phyloP scores from a whole-genome alignment of 306 rosid species.

The Rosa lucieae region DNA sequence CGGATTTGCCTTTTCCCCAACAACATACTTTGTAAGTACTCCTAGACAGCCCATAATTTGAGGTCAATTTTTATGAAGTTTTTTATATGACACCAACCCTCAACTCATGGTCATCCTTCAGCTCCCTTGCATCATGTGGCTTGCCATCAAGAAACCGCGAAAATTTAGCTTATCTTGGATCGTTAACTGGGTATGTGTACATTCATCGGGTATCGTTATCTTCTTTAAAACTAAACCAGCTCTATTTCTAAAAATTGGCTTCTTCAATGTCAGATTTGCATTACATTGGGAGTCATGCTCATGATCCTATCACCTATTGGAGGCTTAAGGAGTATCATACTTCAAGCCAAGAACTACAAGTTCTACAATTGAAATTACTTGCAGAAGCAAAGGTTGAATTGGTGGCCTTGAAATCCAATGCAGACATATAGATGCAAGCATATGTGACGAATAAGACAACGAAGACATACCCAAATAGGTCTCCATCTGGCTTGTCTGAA shows the following conservation, averaged over 20 bases:
- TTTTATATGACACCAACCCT: not conserved
- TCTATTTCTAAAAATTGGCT: conserved; percentile 1
- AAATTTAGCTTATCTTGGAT: conserved; percentile 62
- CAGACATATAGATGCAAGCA: not conserved
- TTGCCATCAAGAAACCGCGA: conserved; percentile 56
- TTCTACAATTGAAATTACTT: conserved; percentile 33
- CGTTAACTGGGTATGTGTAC: conserved; percentile 63
- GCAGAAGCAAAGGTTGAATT: not conserved
- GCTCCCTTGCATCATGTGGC: conserved; percentile 87
- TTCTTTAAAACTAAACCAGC: not conserved
- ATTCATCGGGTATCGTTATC: not conserved
- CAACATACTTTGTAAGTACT: conserved; percentile 67
- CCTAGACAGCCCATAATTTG: not conserved
- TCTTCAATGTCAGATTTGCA: conserved; percentile 50
- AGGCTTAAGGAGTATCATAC: conserved; percentile 58
- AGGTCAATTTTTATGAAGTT: not conserved
- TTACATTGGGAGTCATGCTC: conserved; percentile 50
- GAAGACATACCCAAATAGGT: not conserved
- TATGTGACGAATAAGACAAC: conserved; percentile 1
- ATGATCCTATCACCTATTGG: conserved; percentile 68
- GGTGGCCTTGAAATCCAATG: not conserved
- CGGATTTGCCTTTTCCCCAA: conserved; percentile 83
- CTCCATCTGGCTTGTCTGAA: conserved; percentile 3
- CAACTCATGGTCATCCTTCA: conserved; percentile 21
- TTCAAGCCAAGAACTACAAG: conserved; percentile 44